Evolutionary conservation across 2,329 filamentous ascomycete genomes (phyloP).

Genomic region (Piedraia hortae): DNA sequence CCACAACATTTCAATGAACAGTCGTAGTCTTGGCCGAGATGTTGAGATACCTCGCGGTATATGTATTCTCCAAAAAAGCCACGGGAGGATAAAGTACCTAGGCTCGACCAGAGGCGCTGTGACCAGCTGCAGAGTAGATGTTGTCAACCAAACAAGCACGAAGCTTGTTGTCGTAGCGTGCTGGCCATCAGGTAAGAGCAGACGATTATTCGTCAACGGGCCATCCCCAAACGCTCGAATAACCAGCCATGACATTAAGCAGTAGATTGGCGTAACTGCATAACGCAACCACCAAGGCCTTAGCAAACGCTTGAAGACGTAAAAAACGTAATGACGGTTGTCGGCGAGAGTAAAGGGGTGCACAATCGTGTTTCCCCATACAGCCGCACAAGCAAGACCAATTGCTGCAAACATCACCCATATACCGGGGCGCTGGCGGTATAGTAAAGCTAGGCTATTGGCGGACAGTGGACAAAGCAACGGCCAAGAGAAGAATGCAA

Average conservation of each 20-base stretch:
- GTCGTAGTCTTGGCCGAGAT: constrained; percentile 1
- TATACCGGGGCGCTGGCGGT: constrained; percentile 5
- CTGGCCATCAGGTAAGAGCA: constrained; percentile 6
- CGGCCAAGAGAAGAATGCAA: constrained; percentile 70
- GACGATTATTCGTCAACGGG: neutral
- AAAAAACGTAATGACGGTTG: constrained; percentile 93
- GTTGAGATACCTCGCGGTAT: constrained; percentile 22
- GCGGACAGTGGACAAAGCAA: constrained; percentile 33
- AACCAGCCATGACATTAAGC: constrained; percentile 37
- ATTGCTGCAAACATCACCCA: constrained; percentile 14
- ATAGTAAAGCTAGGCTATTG: constrained; percentile 6
- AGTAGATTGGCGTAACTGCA: constrained; percentile 36
- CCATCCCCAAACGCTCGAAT: constrained; percentile 32
- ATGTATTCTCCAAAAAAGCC: constrained; percentile 74
- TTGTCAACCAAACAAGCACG: constrained; percentile 32
- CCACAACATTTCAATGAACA: constrained; percentile 41
- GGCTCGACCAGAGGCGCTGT: constrained; percentile 86
- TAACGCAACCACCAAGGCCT: constrained; percentile 19
- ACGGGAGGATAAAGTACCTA: constrained; percentile 84
- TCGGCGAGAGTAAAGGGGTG: constrained; percentile 92
- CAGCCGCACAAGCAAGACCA: constrained; percentile 20
- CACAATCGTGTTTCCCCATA: constrained; percentile 70
- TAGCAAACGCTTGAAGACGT: constrained; percentile 65
- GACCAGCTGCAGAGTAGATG: constrained; percentile 51
- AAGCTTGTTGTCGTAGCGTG: constrained; percentile 19